These are phyloP conservation scores for Syzygium grande DNA, from an alignment of 345 rosid species.

Conservation along the genomic window DNA sequence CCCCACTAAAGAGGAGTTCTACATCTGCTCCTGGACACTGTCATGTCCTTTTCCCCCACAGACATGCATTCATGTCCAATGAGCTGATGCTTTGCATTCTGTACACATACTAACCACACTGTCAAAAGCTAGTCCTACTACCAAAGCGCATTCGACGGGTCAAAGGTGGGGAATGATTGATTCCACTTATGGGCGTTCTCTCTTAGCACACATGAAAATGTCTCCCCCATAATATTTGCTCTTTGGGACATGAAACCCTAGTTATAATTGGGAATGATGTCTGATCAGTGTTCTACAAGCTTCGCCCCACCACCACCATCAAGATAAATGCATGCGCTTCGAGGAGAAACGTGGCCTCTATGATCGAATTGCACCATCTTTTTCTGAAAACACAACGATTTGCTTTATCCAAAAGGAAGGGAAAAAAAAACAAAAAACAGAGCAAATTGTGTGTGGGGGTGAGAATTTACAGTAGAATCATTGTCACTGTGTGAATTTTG, in stretches of 20 bases:
- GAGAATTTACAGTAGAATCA: background rate
- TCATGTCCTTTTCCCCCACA: background rate
- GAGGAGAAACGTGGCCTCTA: background rate
- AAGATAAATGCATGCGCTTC: background rate
- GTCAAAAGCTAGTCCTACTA: background rate
- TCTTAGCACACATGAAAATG: background rate
- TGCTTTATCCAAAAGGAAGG: background rate
- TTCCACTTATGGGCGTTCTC: background rate
- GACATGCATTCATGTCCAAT: background rate
- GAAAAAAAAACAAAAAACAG: too few relatives aligned
- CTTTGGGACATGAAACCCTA: background rate
- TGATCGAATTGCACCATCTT: background rate
- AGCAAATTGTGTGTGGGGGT: background rate
- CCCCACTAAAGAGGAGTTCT: background rate
- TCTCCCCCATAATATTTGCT: background rate
- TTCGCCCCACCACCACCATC: background rate
- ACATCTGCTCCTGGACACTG: background rate
- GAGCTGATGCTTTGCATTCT: background rate
- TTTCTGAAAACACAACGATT: background rate
- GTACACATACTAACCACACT: background rate
- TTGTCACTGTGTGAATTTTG: background rate
- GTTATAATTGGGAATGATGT: background rate
- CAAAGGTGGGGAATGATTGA: background rate
- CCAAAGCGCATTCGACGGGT: background rate
- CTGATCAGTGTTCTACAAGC: background rate